Evolutionary conservation across 148 eudicot genomes (phyloP).

Genomic region (Vaccinium macrocarpon): DNA sequence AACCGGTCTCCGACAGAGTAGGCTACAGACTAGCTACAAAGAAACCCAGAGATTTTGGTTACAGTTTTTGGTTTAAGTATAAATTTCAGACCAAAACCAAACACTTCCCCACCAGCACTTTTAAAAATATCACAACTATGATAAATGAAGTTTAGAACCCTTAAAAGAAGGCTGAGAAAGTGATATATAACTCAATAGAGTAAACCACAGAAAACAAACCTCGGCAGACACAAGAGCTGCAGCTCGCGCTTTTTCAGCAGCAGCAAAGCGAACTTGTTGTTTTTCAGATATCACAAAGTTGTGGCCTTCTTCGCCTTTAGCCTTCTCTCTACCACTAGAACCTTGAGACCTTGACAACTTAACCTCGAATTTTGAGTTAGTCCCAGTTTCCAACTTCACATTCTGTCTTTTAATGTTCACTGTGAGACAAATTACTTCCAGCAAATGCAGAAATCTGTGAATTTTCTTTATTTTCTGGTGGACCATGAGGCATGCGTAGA

Average conservation of each 20-base stretch:
- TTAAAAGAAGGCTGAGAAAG: not conserved
- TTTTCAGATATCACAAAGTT: constrained; percentile 67
- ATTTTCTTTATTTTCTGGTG: constrained; percentile 41
- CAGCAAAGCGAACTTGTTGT: constrained; percentile 80
- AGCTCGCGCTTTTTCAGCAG: constrained; percentile 90
- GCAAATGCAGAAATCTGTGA: constrained; percentile 28
- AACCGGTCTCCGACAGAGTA: too few species aligned
- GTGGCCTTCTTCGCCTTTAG: constrained; percentile 37
- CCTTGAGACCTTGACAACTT: constrained; percentile 45
- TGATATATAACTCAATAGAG: not conserved
- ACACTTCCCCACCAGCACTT: not conserved
- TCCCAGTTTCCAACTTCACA: constrained; percentile 36
- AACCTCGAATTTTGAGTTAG: constrained; percentile 38
- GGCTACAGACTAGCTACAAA: too few species aligned
- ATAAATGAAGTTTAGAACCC: constrained; percentile 7
- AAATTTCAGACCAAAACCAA: not conserved
- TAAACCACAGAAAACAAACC: constrained; percentile 48
- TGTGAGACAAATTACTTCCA: constrained; percentile 27
- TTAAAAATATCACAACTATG: not conserved
- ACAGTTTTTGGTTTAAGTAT: too few species aligned
- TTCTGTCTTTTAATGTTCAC: constrained; percentile 43
- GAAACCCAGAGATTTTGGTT: too few species aligned
- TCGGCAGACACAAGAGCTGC: constrained; percentile 89
- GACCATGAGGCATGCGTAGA: constrained; percentile 40
- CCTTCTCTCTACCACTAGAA: constrained; percentile 38